phyloP scores from a whole-genome alignment of 2,329 filamentous ascomycete genomes.

The Coniosporium tulheliwenetii region DNA sequence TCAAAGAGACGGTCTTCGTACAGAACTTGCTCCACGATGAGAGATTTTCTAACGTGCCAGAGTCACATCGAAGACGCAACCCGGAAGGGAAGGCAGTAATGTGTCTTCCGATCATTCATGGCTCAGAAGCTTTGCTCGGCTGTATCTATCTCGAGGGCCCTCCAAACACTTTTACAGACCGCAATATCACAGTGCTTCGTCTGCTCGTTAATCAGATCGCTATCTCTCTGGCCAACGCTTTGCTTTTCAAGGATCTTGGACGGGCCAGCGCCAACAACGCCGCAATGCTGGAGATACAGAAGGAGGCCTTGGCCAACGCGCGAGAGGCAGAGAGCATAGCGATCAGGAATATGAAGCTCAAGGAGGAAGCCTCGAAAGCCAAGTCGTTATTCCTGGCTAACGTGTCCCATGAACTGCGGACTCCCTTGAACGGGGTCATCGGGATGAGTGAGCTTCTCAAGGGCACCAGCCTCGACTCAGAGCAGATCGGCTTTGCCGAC shows the following conservation, averaged over 20 bases:
- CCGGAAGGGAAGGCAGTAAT: constrained; percentile 60
- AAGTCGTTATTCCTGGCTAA: constrained; percentile 60
- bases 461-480: constrained; percentile 36
- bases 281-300: constrained; percentile 64
- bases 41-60: constrained; percentile 59
- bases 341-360: constrained; percentile 63
- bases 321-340: constrained; percentile 61
- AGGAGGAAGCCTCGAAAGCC: constrained; percentile 69
- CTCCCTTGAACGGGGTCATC: constrained; percentile 30
- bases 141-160: constrained; percentile 63
- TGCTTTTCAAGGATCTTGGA: constrained; percentile 53
- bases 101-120: constrained; percentile 64
- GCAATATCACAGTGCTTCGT: constrained; percentile 38
- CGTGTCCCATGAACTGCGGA: constrained; percentile 42
- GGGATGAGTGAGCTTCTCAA: constrained; percentile 46
- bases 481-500: constrained; percentile 47
- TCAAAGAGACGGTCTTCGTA: constrained; percentile 60
- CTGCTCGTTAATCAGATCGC: constrained; percentile 63
- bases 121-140: constrained; percentile 52
- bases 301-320: constrained; percentile 55
- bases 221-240: constrained; percentile 48
- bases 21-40: constrained; percentile 61
- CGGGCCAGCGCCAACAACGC: constrained; percentile 65
- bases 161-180: constrained; percentile 61
- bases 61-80: constrained; percentile 52